Evolutionary conservation across 108 stramenopile genomes (phyloP).

Genomic region (Cyclotella atomus): DNA sequence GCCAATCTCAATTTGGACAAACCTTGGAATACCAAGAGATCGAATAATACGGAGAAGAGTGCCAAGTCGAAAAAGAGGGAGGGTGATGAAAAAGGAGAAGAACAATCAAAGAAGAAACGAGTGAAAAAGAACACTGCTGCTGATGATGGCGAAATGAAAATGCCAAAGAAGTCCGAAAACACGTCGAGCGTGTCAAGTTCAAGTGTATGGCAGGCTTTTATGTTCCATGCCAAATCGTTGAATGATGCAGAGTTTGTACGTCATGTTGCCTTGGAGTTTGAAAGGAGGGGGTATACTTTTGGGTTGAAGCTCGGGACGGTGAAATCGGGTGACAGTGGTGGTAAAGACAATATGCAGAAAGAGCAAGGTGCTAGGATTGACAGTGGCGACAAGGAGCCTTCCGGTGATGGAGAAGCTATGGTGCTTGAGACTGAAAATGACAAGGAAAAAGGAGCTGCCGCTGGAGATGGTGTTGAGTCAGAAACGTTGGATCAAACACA

Average conservation of each 20-base stretch:
- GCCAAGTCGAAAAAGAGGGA: background rate
- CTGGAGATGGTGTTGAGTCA: background rate
- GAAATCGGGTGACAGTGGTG: background rate
- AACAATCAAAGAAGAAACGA: too few relatives aligned
- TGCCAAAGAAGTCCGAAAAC: background rate
- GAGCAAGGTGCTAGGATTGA: background rate
- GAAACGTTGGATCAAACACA: background rate
- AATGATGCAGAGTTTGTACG: slow-evolving; percentile 7
- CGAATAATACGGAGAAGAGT: background rate
- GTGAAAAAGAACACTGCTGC: too few relatives aligned
- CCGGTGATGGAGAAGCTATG: too few relatives aligned
- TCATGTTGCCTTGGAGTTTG: slow-evolving; percentile 6
- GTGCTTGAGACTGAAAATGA: too few relatives aligned
- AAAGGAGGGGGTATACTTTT: slow-evolving; percentile 4
- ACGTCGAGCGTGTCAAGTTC: background rate
- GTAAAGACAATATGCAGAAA: background rate
- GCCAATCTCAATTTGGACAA: background rate
- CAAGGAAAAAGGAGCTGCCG: background rate
- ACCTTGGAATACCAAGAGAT: background rate
- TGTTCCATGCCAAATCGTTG: background rate
- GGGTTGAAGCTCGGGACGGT: slow-evolving; percentile 5
- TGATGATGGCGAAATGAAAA: background rate
- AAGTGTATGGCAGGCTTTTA: background rate
- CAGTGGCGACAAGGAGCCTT: too few relatives aligned
- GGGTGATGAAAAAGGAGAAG: background rate